Evolutionary conservation across 1,284 basidiomycete genomes (phyloP).

Genomic region (Apiotrichum siamense): DNA sequence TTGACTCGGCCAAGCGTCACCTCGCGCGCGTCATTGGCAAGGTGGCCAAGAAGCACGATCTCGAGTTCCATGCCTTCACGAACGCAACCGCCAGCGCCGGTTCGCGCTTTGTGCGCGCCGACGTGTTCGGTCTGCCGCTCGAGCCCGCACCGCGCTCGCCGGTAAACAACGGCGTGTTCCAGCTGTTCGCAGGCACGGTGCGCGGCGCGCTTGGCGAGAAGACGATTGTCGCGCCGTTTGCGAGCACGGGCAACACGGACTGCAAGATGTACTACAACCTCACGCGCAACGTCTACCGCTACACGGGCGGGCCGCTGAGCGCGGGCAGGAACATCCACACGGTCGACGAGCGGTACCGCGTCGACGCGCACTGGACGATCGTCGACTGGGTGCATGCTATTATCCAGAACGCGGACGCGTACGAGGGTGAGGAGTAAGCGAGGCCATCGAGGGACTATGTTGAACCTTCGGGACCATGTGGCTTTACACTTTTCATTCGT

Average conservation of each 20-base stretch:
- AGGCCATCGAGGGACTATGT: no score
- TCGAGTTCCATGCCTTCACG: constrained; percentile 29
- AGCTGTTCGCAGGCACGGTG: constrained; percentile 45
- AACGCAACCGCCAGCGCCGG: constrained; percentile 13
- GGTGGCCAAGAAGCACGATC: constrained; percentile 31
- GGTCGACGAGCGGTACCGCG: constrained; percentile 38
- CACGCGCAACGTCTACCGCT: constrained; percentile 42
- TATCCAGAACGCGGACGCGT: constrained; percentile 42
- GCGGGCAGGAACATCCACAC: constrained; percentile 31
- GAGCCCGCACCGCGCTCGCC: constrained; percentile 45
- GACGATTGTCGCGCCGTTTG: constrained; percentile 38
- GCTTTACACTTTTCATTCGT: no score
- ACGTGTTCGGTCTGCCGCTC: constrained; percentile 38
- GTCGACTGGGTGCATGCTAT: constrained; percentile 44
- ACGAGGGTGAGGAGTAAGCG: constrained; percentile 38
- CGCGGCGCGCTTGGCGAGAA: constrained; percentile 36
- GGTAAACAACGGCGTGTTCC: constrained; percentile 37
- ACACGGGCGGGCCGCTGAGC: constrained; percentile 25
- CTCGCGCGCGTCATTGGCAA: constrained; percentile 22
- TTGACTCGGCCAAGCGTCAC: constrained; percentile 34
- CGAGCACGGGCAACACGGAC: constrained; percentile 21
- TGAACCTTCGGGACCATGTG: no score
- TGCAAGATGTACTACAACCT: constrained; percentile 43
- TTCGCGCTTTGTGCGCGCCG: constrained; percentile 29
- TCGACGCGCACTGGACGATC: constrained; percentile 34